phyloP scores from a whole-genome alignment of 257 asterid genomes.

The Solanum appendiculatum region DNA sequence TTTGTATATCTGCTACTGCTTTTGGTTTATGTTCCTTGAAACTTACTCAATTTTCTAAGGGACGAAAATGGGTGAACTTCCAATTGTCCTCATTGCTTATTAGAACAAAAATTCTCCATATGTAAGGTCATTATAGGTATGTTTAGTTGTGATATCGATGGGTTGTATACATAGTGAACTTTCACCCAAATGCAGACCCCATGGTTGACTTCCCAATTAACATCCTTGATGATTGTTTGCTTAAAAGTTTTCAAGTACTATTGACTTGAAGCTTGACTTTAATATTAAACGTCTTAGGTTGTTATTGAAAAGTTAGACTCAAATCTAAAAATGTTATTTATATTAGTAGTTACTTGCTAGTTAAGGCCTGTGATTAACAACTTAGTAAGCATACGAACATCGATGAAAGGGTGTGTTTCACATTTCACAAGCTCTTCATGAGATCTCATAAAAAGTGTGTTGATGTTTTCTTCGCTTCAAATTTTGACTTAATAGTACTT shows the following conservation, averaged over 20 bases:
- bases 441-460: neutral
- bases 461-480: neutral
- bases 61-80: neutral
- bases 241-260: neutral
- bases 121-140: neutral
- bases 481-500: neutral
- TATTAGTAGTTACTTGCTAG: neutral
- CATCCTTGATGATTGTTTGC: neutral
- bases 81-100: neutral
- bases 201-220: neutral
- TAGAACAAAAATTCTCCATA: neutral
- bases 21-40: neutral
- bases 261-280: neutral
- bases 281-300: neutral
- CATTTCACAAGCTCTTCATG: neutral
- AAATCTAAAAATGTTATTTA: neutral
- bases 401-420: neutral
- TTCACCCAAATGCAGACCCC: neutral
- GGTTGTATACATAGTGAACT: neutral
- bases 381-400: neutral
- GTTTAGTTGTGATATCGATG: neutral
- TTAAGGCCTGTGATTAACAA: neutral
- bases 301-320: neutral
- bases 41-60: neutral
- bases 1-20: neutral